phyloP scores from a whole-genome alignment of 768 basidiomycete genomes.

The Mrakia hoshinonis region DNA sequence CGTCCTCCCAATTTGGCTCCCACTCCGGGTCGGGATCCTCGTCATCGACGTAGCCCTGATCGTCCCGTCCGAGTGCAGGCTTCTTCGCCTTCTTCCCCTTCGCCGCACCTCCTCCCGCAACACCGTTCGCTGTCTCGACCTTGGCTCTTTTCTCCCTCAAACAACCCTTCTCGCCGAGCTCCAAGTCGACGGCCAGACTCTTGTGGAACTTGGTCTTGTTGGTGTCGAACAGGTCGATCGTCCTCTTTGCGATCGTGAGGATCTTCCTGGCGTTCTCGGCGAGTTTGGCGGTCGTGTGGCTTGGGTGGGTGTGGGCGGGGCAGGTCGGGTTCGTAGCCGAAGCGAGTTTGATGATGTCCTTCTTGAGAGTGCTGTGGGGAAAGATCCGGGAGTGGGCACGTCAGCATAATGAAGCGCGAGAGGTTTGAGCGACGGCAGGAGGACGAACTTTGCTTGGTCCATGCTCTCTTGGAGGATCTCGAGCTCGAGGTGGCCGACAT shows the following conservation, averaged over 20 bases:
- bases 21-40: too few relatives aligned
- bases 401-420: too few relatives aligned
- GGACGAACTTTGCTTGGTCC: not conserved
- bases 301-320: not conserved
- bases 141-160: too few relatives aligned
- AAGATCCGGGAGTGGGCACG: too few relatives aligned
- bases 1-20: too few relatives aligned
- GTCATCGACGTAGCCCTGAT: too few relatives aligned
- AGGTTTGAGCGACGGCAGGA: too few relatives aligned
- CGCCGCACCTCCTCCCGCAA: not conserved
- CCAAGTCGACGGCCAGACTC: not conserved
- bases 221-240: not conserved
- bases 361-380: not conserved
- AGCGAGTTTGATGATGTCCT: not conserved
- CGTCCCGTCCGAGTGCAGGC: conserved; percentile 2
- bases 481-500: not conserved
- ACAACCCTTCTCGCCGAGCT: not conserved
- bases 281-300: not conserved
- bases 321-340: not conserved
- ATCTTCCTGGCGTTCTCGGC: not conserved
- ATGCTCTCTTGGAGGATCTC: not conserved
- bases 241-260: not conserved
- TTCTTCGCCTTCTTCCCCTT: conserved; percentile 1
- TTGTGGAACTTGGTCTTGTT: not conserved
- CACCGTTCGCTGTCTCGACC: too few relatives aligned